Evolutionary conservation across 345 rosid species (phyloP).

Genomic region (Melastoma malabathricum): DNA sequence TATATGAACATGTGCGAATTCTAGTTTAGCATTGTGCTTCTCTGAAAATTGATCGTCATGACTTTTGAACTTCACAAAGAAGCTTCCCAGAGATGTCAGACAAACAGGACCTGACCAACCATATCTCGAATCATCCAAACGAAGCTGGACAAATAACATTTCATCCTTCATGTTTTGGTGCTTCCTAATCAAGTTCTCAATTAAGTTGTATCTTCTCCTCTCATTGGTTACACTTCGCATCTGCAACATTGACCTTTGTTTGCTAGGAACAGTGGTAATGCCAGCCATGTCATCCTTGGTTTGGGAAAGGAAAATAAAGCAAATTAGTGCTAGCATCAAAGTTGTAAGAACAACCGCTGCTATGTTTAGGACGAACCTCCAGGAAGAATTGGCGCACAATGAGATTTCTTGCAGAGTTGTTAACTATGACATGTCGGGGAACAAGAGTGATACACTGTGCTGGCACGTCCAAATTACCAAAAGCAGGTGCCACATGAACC

Average conservation of each 20-base stretch:
- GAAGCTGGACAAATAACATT: conserved; percentile 52
- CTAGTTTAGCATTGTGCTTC: conserved; percentile 15
- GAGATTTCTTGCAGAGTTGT: conserved; percentile 54
- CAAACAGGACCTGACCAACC: conserved; percentile 93
- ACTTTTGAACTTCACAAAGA: conserved; percentile 70
- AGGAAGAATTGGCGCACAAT: conserved; percentile 60
- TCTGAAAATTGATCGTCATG: conserved; percentile 33
- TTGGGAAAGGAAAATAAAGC: conserved; percentile 9
- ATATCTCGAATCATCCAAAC: conserved; percentile 33
- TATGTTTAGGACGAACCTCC: conserved; percentile 40
- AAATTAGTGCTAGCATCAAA: conserved; percentile 7
- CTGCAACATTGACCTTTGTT: conserved; percentile 35
- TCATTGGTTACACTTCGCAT: conserved; percentile 36
- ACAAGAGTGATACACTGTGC: conserved; percentile 52
- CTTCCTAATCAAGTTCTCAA: conserved; percentile 74
- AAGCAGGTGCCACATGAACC: conserved; percentile 47
- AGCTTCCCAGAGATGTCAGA: conserved; percentile 72
- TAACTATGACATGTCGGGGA: conserved; percentile 63
- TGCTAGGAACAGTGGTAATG: conserved; percentile 31
- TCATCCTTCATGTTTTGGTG: conserved; percentile 48
- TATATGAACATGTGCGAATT: conserved; percentile 67
- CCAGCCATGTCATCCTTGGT: conserved; percentile 56
- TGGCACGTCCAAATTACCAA: conserved; percentile 37
- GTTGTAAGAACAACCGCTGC: conserved; percentile 2
- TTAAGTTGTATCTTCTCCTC: conserved; percentile 49